Percentiles rank a stretch among this genome's conserved stretches.
Conservation (phyloP, 495 filamentous ascomycete genomes). For the Melanomma pulvis-pyrius region DNA sequence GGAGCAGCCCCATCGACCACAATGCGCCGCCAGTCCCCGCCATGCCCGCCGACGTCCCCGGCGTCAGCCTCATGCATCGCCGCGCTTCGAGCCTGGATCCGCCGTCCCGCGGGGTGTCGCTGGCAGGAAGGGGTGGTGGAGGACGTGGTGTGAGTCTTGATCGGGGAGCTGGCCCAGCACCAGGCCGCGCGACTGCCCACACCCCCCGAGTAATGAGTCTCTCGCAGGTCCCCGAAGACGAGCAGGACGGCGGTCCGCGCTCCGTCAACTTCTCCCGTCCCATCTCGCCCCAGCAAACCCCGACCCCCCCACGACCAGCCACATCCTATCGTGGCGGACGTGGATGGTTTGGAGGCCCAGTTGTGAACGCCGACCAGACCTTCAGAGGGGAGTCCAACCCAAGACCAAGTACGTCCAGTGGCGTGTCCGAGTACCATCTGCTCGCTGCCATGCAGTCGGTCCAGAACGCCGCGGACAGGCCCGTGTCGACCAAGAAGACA, state of each 20-base stretch:
- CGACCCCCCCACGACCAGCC: conserved; percentile 42
- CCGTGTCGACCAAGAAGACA: conserved; percentile 60
- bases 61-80: conserved; percentile 38
- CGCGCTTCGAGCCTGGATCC: conserved; percentile 61
- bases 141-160: conserved; percentile 54
- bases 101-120: conserved; percentile 53
- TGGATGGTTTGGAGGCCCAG: conserved; percentile 46
- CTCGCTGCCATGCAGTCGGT: conserved; percentile 46
- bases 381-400: conserved; percentile 16
- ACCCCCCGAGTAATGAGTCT: conserved; percentile 38
- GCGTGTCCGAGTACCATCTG: conserved; percentile 35
- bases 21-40: conserved; percentile 74
- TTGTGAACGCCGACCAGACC: conserved; percentile 24
- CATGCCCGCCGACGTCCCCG: conserved; percentile 60
- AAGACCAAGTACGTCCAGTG: conserved; percentile 15
- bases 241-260: conserved; percentile 62
- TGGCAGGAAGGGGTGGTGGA: conserved; percentile 45
- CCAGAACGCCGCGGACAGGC: conserved; percentile 53
- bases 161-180: conserved; percentile 37
- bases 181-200: conserved; percentile 17
- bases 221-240: conserved; percentile 51
- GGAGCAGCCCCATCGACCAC: conserved; percentile 35
- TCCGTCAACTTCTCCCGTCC: conserved; percentile 90
- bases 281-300: conserved; percentile 55
- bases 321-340: conserved; percentile 35